Evolutionary conservation across 768 basidiomycete genomes (phyloP).

Genomic region (Tylopilus balloui): DNA sequence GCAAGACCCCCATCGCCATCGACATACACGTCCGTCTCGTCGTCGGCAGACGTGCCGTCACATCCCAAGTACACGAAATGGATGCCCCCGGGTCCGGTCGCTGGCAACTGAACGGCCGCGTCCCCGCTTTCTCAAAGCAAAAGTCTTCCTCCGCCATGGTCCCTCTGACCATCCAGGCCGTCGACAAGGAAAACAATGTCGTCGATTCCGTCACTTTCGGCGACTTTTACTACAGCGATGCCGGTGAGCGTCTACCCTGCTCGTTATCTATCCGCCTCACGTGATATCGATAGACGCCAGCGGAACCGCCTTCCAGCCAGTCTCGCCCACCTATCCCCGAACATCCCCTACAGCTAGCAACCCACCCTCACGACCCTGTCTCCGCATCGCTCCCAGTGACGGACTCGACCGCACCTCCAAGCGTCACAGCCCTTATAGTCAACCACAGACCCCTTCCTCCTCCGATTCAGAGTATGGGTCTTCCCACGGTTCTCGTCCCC

Average conservation of each 20-base stretch:
- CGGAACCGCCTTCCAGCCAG: background rate
- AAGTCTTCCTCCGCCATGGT: slow-evolving; percentile 39
- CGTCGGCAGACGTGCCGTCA: slow-evolving; percentile 62
- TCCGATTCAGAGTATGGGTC: slow-evolving; percentile 37
- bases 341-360: background rate
- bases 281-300: slow-evolving; percentile 3
- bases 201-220: slow-evolving; percentile 69
- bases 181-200: slow-evolving; percentile 48
- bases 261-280: background rate
- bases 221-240: slow-evolving; percentile 59
- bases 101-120: slow-evolving; percentile 64
- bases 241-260: slow-evolving; percentile 32
- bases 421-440: slow-evolving; percentile 38
- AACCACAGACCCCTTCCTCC: slow-evolving; percentile 39
- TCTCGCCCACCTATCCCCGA: slow-evolving; percentile 1
- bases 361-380: slow-evolving; percentile 16
- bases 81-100: slow-evolving; percentile 43
- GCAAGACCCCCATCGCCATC: slow-evolving; percentile 19
- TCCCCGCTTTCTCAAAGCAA: slow-evolving; percentile 49
- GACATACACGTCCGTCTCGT: slow-evolving; percentile 67
- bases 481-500: slow-evolving; percentile 21
- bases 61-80: slow-evolving; percentile 59
- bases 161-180: slow-evolving; percentile 57
- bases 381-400: slow-evolving; percentile 29
- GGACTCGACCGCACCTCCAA: slow-evolving; percentile 28